Evolutionary conservation across 2,329 filamentous ascomycete genomes (phyloP), one percentile per base, ranked within the genome.

Genomic region (Sordariomycetes sp.): DNA sequence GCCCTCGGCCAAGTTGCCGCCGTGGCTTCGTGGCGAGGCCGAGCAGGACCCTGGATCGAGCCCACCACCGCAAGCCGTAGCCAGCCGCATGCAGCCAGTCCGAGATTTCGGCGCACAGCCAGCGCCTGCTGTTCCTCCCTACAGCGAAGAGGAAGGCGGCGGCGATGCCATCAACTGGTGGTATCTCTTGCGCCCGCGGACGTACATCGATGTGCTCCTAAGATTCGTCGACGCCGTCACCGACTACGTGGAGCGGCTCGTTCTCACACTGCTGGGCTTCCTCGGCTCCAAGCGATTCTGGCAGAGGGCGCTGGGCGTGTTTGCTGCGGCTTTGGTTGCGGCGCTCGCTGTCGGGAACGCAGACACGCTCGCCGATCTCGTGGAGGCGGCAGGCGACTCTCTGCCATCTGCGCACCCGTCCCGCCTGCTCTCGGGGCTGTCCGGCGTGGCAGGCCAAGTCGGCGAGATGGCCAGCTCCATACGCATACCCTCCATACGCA

Each of bases 131-230:
- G n/a, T n/a, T n/a, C n/a, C n/a, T n/a, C n/a, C n/a, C n/a, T n/a
- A n/a, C n/a, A n/a, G n/a, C 12, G 27, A 19, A 11, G 34, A 36
- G n/a, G 34, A 36, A 6, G 27, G 27, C 9, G 8, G 16, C 21
- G 9, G 11, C 4, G 39, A 30, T 4, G 39, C 37, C 10, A 32
- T 36, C 15, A 37, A 48, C 21, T 51, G 49, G 43, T 44, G 45
- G 40, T 44, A 44, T 14, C 38, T 57, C 3, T 31, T 56, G 4
- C 47, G 56, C 19, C 57, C 55, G 1, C 42, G 46, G 36, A 56
- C 51, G 5, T 58, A 58, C 20, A 6, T 57, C 2, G 35, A 47
- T 14, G 40, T 43, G 4, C 10, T 51, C 24, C 8, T 25, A 6
- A 15, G 30, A 10, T 29, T 33, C 15, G 18, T 37, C 20, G 23